Evolutionary conservation across 2,329 filamentous ascomycete genomes (phyloP).

Genomic region (Ambrosiella cleistominuta): DNA sequence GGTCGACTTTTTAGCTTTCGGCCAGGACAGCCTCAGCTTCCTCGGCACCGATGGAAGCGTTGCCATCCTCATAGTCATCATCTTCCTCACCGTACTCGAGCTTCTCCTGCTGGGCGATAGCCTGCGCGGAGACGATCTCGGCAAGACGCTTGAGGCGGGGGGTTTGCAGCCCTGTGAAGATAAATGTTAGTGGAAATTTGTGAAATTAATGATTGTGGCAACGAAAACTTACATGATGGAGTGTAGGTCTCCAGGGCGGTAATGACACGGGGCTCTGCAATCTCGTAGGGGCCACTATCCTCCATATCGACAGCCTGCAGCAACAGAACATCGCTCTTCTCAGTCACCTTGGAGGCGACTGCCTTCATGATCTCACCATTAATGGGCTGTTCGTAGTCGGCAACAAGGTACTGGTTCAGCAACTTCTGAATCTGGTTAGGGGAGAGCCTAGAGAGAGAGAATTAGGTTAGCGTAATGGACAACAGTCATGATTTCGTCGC

Average conservation of each 20-base stretch:
- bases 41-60: slow-evolving; percentile 18
- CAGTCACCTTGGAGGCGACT: slow-evolving; percentile 86
- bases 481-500: not conserved
- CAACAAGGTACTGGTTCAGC: slow-evolving; percentile 93
- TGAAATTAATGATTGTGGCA: not conserved
- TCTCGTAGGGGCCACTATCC: slow-evolving; percentile 94
- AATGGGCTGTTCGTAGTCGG: slow-evolving; percentile 97
- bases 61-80: slow-evolving; percentile 29
- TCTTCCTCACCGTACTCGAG: slow-evolving; percentile 36
- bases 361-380: slow-evolving; percentile 99
- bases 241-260: slow-evolving; percentile 96
- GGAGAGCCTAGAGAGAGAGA: slow-evolving; percentile 48
- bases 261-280: slow-evolving; percentile 89
- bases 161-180: slow-evolving; percentile 70
- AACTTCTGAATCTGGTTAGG: slow-evolving; percentile 99
- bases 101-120: slow-evolving; percentile 87
- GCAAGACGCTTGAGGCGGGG: slow-evolving; percentile 85
- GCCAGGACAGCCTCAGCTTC: slow-evolving; percentile 12
- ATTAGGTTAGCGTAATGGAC: not conserved
- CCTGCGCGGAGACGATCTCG: slow-evolving; percentile 95
- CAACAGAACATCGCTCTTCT: slow-evolving; percentile 93
- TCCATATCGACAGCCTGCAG: slow-evolving; percentile 96
- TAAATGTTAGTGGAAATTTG: slow-evolving; percentile 18
- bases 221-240: slow-evolving; percentile 59
- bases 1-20: slow-evolving; percentile 6